Evolutionary conservation across 2,329 filamentous ascomycete species (phyloP), one percentile per base, ranked within the genome.

Genomic region (Aureobasidium sp.): DNA sequence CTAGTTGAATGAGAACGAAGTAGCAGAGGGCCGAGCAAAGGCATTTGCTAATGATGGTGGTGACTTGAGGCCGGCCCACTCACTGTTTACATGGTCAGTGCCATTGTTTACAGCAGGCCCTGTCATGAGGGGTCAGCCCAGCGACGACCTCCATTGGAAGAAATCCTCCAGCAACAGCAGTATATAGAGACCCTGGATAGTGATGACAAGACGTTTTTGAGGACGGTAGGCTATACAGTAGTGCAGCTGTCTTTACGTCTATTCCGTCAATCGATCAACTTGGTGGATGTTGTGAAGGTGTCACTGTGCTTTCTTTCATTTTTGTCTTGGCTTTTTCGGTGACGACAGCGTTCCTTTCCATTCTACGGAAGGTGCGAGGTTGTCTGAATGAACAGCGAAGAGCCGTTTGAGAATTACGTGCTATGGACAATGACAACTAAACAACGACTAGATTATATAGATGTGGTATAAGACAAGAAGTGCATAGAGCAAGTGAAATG

Each of bases 241-340:
- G 27, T 57, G 17, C 5, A 46, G 15, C 3, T 23, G 39, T 34
- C 5, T 57, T 3, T 23, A 17, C 36, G 2, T 36, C 2, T 27
- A 26, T 23, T 4, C 36, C 20, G 13, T 10, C 26, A 13, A 20
- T 20, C 13, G 27, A 42, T 13, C 10, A 37, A 42, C 6, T 15
- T 32, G 32, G 20, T 55, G 26, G 36, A 57, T 34, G 27, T 46
- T n/a, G 53, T 44, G 13, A 57, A 44, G 53, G 20, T 46, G 53
- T 46, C 53, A 39, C n/a, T 34, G 17, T 29, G 27, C 39, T 44
- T 59, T 59, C n/a, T 32, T 59, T 59, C 34, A 39, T 59, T 59
- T 59, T 59, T 59, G 42, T 59, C 55, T 59, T 59, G 55, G 55
- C 55, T 59, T 47, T 46, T 32, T 37, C 42, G 41, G 23, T 59